Conservation (phyloP, 257 asterid species). For the Pogostemon cablin region DNA sequence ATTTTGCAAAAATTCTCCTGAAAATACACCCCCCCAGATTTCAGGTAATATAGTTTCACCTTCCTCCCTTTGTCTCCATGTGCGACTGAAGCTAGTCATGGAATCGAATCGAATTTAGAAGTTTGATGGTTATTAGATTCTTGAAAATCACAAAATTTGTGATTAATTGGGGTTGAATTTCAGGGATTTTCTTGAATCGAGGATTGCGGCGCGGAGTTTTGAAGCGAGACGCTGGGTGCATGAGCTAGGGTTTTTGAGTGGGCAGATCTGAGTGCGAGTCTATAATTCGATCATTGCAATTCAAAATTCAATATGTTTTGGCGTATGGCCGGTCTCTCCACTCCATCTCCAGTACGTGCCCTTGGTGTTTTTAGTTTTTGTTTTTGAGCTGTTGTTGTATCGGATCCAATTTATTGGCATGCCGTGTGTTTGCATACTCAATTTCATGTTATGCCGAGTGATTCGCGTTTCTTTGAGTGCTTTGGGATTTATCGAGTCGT, state of each 20-base stretch:
- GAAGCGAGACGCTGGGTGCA: conserved; percentile 34
- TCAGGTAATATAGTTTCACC: conserved; percentile 40
- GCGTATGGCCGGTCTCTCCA: conserved; percentile 86
- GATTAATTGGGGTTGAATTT: conserved; percentile 33
- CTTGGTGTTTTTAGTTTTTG: not conserved
- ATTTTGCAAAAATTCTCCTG: not conserved
- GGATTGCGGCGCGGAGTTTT: conserved; percentile 35
- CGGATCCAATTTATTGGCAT: conserved; percentile 33
- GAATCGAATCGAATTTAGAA: conserved; percentile 34
- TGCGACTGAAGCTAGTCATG: conserved; percentile 31
- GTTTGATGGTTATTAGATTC: conserved; percentile 28
- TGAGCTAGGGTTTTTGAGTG: conserved; percentile 49
- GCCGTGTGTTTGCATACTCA: conserved; percentile 31
- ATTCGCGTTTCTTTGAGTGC: conserved; percentile 32
- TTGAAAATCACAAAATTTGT: conserved; percentile 26
- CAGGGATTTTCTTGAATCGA: conserved; percentile 38
- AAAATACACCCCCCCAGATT: conserved; percentile 35
- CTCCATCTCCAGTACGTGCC: conserved; percentile 77
- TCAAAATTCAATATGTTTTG: conserved; percentile 66
- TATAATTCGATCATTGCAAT: conserved; percentile 32
- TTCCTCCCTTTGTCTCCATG: conserved; percentile 11
- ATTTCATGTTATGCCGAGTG: conserved; percentile 28
- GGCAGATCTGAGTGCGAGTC: conserved; percentile 46
- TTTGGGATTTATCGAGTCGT: conserved; percentile 30
- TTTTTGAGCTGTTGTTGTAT: not conserved